phyloP scores from a whole-genome alignment of 1,284 basidiomycete genomes.

The Hymenochaete sp. region DNA sequence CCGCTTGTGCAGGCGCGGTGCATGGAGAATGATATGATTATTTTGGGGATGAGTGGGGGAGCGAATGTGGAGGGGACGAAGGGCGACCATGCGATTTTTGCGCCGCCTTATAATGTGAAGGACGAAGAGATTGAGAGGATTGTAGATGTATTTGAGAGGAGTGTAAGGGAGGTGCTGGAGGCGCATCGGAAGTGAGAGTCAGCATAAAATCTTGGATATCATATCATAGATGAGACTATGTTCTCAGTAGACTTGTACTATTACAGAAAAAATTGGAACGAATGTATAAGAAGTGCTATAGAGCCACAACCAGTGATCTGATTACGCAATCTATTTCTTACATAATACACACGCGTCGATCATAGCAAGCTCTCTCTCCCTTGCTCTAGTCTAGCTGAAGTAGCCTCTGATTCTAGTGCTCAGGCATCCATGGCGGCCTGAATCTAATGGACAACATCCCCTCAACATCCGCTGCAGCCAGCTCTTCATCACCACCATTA shows the following conservation, averaged over 20 bases:
- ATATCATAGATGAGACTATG: too few relatives aligned
- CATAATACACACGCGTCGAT: too few relatives aligned
- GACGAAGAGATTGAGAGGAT: conserved; percentile 57
- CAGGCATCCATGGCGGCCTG: conserved; percentile 79
- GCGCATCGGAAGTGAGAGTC: conserved; percentile 13
- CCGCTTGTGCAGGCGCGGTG: conserved; percentile 57
- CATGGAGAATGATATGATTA: conserved; percentile 54
- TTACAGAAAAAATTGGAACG: too few relatives aligned
- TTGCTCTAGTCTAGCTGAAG: conserved; percentile 6
- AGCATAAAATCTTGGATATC: neutral
- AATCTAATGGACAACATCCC: conserved; percentile 73
- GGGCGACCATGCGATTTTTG: conserved; percentile 61
- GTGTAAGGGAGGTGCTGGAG: conserved; percentile 52
- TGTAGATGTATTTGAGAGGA: conserved; percentile 50
- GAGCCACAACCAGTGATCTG: too few relatives aligned
- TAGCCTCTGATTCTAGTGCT: too few relatives aligned
- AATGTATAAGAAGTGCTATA: too few relatives aligned
- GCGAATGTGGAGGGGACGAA: conserved; percentile 57
- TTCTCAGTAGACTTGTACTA: too few relatives aligned
- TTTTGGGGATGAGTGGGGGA: conserved; percentile 68
- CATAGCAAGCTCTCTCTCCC: neutral
- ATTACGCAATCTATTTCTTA: too few relatives aligned
- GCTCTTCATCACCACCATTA: conserved; percentile 33
- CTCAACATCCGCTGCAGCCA: conserved; percentile 50
- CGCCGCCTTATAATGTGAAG: conserved; percentile 70